Evolutionary conservation across 1,284 basidiomycete species (phyloP).

Genomic region (Wolfiporia cocos): DNA sequence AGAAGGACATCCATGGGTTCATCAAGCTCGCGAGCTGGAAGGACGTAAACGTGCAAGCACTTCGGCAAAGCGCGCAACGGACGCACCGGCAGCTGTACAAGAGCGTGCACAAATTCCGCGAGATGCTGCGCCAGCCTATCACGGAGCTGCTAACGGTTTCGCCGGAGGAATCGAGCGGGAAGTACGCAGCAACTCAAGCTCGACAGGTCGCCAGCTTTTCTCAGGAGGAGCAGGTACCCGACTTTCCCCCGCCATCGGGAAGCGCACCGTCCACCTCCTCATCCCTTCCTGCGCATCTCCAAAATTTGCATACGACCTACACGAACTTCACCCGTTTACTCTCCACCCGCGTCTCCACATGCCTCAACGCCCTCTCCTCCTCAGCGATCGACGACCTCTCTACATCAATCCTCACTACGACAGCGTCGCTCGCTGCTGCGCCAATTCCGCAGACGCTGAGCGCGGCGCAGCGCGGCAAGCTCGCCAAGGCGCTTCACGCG

Average conservation of each 20-base stretch:
- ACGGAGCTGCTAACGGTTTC: slow-evolving; percentile 28
- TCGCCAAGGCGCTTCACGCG: slow-evolving; percentile 71
- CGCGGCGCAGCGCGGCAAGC: slow-evolving; percentile 64
- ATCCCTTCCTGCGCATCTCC: slow-evolving; percentile 29
- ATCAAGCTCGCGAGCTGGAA: slow-evolving; percentile 98
- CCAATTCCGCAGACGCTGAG: slow-evolving; percentile 40
- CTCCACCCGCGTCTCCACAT: slow-evolving; percentile 32
- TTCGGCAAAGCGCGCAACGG: slow-evolving; percentile 87
- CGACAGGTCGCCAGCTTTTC: slow-evolving; percentile 9
- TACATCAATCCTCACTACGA: slow-evolving; percentile 68
- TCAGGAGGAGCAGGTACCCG: too few relatives aligned
- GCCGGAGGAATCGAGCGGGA: slow-evolving; percentile 20
- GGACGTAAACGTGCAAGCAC: slow-evolving; percentile 92
- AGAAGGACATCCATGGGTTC: slow-evolving; percentile 80
- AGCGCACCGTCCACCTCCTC: slow-evolving; percentile 11
- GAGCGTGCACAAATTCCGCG: slow-evolving; percentile 89
- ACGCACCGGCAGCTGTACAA: slow-evolving; percentile 93
- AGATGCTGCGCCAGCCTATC: slow-evolving; percentile 76
- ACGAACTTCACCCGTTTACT: slow-evolving; percentile 42
- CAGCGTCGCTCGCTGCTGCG: slow-evolving; percentile 56
- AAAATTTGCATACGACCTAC: slow-evolving; percentile 40
- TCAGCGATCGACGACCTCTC: slow-evolving; percentile 58
- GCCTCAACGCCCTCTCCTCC: slow-evolving; percentile 34
- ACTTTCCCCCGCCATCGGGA: too few relatives aligned
- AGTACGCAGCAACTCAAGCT: neutral